phyloP scores from a whole-genome alignment of 1,284 basidiomycete species.

The Rhodotorula mucilaginosa region DNA sequence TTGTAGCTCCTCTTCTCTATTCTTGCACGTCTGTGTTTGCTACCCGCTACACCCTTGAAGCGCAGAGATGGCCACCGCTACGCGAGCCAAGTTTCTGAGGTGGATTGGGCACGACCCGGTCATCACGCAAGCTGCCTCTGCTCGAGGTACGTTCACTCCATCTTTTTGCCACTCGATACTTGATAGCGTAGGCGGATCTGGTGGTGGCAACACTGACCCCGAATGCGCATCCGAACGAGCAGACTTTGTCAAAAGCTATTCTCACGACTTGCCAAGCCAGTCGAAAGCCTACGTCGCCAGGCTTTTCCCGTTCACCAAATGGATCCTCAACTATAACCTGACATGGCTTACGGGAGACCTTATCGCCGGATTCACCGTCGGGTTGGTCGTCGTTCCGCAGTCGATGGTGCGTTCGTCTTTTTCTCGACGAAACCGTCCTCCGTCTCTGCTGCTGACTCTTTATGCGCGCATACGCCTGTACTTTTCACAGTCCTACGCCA shows the following conservation, averaged over 20 bases:
- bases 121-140: constrained; percentile 26
- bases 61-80: neutral
- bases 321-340: constrained; percentile 50
- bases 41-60: no score
- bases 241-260: constrained; percentile 7
- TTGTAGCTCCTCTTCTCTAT: neutral
- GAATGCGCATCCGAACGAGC: no score
- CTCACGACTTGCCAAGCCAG: neutral
- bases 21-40: neutral
- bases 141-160: constrained; percentile 3
- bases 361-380: constrained; percentile 50
- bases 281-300: constrained; percentile 42
- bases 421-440: no score
- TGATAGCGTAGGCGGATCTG: no score
- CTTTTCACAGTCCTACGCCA: constrained; percentile 50
- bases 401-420: constrained; percentile 13
- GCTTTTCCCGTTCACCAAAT: constrained; percentile 48
- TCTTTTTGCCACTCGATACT: no score
- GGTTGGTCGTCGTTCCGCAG: constrained; percentile 37
- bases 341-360: constrained; percentile 48
- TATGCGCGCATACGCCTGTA: no score
- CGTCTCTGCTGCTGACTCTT: no score
- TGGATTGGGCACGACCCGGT: constrained; percentile 34
- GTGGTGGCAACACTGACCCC: neutral
- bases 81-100: neutral